Evolutionary conservation across 23 red algal genomes (phyloP), one percentile per base, ranked within the genome.

Genomic region (Pyropia haitanensis): DNA sequence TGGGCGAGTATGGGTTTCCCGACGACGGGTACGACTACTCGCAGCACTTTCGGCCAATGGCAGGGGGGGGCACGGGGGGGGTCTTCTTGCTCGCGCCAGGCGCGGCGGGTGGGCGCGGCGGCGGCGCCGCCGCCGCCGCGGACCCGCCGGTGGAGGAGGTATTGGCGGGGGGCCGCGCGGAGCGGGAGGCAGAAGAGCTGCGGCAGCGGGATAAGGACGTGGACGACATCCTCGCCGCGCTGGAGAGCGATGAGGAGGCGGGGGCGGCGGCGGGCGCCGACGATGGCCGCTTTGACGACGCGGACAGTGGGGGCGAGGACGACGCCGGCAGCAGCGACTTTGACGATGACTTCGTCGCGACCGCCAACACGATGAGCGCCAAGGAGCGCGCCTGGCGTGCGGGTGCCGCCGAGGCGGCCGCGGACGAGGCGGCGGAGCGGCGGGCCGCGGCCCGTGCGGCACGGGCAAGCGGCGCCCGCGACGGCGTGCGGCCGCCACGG

Each of bases 21-120:
- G 76, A 95, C 46, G 88, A 95, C 54, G 88, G 88, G 21, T 87
- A 95, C 53, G 74, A 95, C 66, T 95, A 95, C 28, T 32, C 57
- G 2, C 52, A 86, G 60, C 88, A 95, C 55, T 95, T 95, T 70
- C 52, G 66, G 50, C 25, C 26, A 1, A 70, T 87, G 68, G 78
- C 72, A 49, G 70, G 76, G 51, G 78, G 70, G 0, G 39, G 39
- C 10, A 46, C 39, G 39, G 87, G 78, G 12, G 87, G 87, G 14
- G 87, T 91, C 5, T 91, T 69, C 13, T 18, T 69, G 33, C 65
- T 48, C 4, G 65, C 65, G 27, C 24, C n/a, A 12, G 65, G 65
- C 16, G 65, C 26, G 32, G 46, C 51, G 20, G 51, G 20, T 60
- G 18, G 22, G 48, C 19, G 24, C 5, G 22, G 51, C 16, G 69